A percentile compares a stretch with the other conserved stretches of the same genome.
phyloP scores from a whole-genome alignment of 139 green algal genomes.

The Chlamydomonas eustigma region DNA sequence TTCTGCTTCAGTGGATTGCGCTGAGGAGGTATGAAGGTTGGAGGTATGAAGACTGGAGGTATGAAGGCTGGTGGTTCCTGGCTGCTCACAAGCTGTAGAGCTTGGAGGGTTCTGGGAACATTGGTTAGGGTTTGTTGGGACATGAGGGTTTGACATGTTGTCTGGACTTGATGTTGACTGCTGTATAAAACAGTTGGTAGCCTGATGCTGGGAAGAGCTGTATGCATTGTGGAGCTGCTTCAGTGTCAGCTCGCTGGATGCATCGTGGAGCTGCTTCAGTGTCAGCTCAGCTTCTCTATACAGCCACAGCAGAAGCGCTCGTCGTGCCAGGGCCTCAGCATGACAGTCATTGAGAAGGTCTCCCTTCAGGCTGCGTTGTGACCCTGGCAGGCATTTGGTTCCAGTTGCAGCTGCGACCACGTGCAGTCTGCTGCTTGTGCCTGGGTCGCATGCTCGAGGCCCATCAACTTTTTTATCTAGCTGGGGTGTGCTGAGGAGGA shows the following conservation, averaged over 20 bases:
- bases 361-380: constrained; percentile 17
- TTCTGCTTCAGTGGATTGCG: too few relatives aligned
- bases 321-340: constrained; percentile 66
- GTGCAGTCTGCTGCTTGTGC: neutral
- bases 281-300: constrained; percentile 51
- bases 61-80: too few relatives aligned
- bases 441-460: neutral
- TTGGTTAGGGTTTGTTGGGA: too few relatives aligned
- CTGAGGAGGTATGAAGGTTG: too few relatives aligned
- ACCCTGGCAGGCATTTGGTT: constrained; percentile 73
- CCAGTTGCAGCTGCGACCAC: constrained; percentile 72
- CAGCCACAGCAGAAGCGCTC: constrained; percentile 66
- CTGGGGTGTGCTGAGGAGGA: neutral
- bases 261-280: neutral
- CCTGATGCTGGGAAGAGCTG: too few relatives aligned
- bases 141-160: too few relatives aligned
- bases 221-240: neutral
- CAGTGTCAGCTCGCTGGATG: constrained; percentile 28
- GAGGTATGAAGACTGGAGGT: too few relatives aligned
- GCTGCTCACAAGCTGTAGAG: too few relatives aligned
- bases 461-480: neutral
- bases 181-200: too few relatives aligned
- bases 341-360: constrained; percentile 73
- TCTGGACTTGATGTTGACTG: too few relatives aligned
- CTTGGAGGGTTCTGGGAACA: too few relatives aligned